Conservation (phyloP, 805 yeast species). For the Candida pseudoglaebosa region DNA sequence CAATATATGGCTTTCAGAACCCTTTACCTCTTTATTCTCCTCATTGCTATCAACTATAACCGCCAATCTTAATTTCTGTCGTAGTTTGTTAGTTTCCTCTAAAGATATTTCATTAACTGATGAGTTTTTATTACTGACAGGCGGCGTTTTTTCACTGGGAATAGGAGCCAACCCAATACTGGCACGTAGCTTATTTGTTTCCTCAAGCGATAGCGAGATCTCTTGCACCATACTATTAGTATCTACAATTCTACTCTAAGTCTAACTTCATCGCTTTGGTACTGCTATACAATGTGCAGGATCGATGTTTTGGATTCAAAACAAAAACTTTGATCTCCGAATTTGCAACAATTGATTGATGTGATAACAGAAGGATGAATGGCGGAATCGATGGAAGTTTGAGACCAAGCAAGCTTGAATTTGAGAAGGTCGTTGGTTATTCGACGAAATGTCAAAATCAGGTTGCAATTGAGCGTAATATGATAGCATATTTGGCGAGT, state of each 20-base stretch:
- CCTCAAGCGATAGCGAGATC: conserved; percentile 41
- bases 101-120: not conserved
- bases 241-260: too few species aligned
- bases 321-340: not conserved
- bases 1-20: conserved; percentile 12
- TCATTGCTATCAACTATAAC: conserved; percentile 10
- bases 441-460: conserved; percentile 43
- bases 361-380: not conserved
- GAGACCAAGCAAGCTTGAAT: conserved; percentile 3
- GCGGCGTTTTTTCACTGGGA: conserved; percentile 12
- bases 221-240: conserved; percentile 11
- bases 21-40: conserved; percentile 13
- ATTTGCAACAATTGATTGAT: not conserved
- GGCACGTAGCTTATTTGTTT: conserved; percentile 51
- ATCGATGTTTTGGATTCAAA: not conserved
- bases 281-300: not conserved
- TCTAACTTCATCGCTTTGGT: not conserved
- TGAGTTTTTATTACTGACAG: too few species aligned
- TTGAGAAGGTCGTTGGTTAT: conserved; percentile 36
- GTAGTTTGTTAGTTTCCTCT: not conserved
- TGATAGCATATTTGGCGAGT: conserved; percentile 53
- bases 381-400: not conserved
- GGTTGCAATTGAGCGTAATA: conserved; percentile 34
- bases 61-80: too few species aligned
- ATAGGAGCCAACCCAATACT: conserved; percentile 39